A percentile compares a stretch with the other conserved stretches of the same genome.
Conservation (phyloP, 2,329 filamentous ascomycete species). For the Fusarium nanum region DNA sequence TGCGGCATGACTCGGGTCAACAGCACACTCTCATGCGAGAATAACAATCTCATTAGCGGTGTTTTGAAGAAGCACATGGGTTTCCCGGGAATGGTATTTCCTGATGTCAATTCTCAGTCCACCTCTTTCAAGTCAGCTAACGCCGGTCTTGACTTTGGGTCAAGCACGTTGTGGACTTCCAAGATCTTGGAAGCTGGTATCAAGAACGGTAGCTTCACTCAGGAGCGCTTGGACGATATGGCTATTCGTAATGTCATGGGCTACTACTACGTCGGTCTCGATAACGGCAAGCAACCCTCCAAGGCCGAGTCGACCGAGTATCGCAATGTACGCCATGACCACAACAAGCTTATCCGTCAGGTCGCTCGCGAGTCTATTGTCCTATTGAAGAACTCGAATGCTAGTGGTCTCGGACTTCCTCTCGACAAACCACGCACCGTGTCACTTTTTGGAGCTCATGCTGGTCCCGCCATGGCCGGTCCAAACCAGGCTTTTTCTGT, state of each 20-base stretch:
- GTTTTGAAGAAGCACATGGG: conserved; percentile 77
- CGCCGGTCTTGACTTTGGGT: background rate
- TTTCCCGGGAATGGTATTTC: conserved; percentile 77
- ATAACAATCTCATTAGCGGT: conserved; percentile 75
- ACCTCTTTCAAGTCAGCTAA: background rate
- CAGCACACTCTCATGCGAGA: conserved; percentile 56
- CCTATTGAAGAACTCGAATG: conserved; percentile 65
- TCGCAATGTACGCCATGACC: conserved; percentile 63
- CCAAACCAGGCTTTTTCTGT: background rate
- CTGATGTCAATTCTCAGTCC: conserved; percentile 55
- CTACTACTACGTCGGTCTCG: conserved; percentile 11
- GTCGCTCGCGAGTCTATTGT: conserved; percentile 66
- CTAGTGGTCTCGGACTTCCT: conserved; percentile 55
- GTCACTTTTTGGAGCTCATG: conserved; percentile 61
- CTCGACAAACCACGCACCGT: conserved; percentile 53
- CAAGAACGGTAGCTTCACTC: background rate
- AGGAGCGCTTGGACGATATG: conserved; percentile 4
- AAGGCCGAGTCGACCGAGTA: conserved; percentile 57
- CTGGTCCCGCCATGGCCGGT: conserved; percentile 29
- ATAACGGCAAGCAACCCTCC: conserved; percentile 58
- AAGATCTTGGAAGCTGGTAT: background rate
- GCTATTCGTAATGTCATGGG: background rate
- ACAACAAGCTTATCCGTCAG: conserved; percentile 59
- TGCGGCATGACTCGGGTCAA: conserved; percentile 54
- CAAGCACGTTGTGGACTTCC: background rate